These are phyloP conservation scores for Epipyxis sp. DNA, from an alignment of 108 stramenopile genomes.

Conservation along the genomic window DNA sequence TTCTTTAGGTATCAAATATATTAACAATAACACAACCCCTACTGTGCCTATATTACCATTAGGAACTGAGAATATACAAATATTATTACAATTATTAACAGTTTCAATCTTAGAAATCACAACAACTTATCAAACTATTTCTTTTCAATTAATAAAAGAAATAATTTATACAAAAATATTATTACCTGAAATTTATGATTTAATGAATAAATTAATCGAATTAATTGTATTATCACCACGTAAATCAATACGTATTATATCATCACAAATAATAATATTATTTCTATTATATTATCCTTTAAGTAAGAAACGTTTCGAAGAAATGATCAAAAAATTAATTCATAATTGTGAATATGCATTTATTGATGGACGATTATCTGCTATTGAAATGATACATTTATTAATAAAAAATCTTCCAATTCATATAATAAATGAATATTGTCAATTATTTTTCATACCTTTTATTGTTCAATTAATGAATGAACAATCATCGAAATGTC, in stretches of 20 bases:
- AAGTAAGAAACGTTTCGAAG: slow-evolving; percentile 65
- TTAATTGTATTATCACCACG: slow-evolving; percentile 26
- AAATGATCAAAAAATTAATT: slow-evolving; percentile 70
- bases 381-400: slow-evolving; percentile 56
- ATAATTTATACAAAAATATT: slow-evolving; percentile 3
- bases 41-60: slow-evolving; percentile 5
- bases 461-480: slow-evolving; percentile 78
- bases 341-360: slow-evolving; percentile 79
- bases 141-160: slow-evolving; percentile 26
- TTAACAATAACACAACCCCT: neutral
- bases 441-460: slow-evolving; percentile 73
- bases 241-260: neutral
- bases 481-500: slow-evolving; percentile 74
- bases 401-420: slow-evolving; percentile 67
- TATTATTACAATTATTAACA: slow-evolving; percentile 12
- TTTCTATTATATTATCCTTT: slow-evolving; percentile 83
- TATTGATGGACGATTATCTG: slow-evolving; percentile 76
- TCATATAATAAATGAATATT: slow-evolving; percentile 61
- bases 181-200: slow-evolving; percentile 33
- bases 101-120: slow-evolving; percentile 18
- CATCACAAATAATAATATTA: slow-evolving; percentile 62
- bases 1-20: no score
- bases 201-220: slow-evolving; percentile 8
- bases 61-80: neutral
- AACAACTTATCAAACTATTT: slow-evolving; percentile 1